These are phyloP conservation scores for Annona cherimola DNA, from an alignment of 164 flowering plant genomes.

Conservation along the genomic window DNA sequence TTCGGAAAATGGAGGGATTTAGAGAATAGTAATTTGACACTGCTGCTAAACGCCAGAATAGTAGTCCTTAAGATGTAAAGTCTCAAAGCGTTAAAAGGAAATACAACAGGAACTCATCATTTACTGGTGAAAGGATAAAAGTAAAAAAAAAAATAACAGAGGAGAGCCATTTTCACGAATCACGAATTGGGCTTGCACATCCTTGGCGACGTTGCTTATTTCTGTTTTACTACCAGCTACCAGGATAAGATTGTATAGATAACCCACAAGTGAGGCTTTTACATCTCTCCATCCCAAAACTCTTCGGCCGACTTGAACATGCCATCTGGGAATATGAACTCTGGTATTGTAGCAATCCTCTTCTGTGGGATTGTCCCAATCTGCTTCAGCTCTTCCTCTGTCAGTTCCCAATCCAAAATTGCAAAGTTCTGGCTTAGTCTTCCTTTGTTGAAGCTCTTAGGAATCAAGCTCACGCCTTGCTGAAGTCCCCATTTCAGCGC, in stretches of 20 bases:
- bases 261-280: neutral
- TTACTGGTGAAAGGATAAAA: neutral
- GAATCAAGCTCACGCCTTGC: slow-evolving; percentile 26
- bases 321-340: slow-evolving; percentile 19
- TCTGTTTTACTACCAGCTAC: neutral
- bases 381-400: slow-evolving; percentile 20
- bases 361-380: slow-evolving; percentile 24
- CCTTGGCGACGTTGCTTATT: neutral
- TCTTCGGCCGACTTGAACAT: slow-evolving; percentile 25
- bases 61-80: too few species aligned
- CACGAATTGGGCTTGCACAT: neutral
- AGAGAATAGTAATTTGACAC: too few species aligned
- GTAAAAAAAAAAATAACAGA: too few species aligned
- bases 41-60: too few species aligned
- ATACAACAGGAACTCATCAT: neutral
- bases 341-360: neutral
- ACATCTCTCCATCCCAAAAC: slow-evolving; percentile 36
- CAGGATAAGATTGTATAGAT: neutral
- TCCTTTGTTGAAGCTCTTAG: slow-evolving; percentile 30
- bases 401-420: slow-evolving; percentile 30
- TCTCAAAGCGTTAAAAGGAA: neutral
- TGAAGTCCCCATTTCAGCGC: slow-evolving; percentile 29
- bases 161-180: neutral
- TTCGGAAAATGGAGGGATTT: too few species aligned
- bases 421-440: slow-evolving; percentile 25